A percentile compares a stretch with the other conserved stretches of the same genome.
Conservation (phyloP, 2,329 filamentous ascomycete genomes). For the Raffaelea albimanens region DNA sequence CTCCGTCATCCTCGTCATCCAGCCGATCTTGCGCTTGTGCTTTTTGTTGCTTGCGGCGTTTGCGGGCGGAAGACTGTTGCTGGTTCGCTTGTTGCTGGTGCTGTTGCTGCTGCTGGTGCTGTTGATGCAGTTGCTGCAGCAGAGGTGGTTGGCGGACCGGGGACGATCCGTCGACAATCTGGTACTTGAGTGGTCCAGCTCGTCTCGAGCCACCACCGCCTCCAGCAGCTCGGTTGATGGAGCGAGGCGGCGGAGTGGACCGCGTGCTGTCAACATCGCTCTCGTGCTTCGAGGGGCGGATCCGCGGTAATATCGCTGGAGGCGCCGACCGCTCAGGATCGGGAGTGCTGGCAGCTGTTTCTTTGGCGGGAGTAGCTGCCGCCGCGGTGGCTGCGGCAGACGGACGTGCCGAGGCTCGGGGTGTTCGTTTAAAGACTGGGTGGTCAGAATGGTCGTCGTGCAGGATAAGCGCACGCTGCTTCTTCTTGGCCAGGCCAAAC, state of each 20-base stretch:
- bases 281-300: slow-evolving; percentile 53
- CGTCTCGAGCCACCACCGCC: slow-evolving; percentile 36
- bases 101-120: slow-evolving; percentile 17
- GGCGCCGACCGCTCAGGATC: slow-evolving; percentile 42
- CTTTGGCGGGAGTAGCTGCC: slow-evolving; percentile 13
- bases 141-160: slow-evolving; percentile 35
- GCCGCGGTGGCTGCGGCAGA: slow-evolving; percentile 13
- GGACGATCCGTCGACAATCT: slow-evolving; percentile 51
- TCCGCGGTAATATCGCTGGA: slow-evolving; percentile 48
- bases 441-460: slow-evolving; percentile 62
- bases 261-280: slow-evolving; percentile 43
- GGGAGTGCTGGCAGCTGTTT: slow-evolving; percentile 13
- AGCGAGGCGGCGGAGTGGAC: slow-evolving; percentile 40
- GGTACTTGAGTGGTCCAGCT: slow-evolving; percentile 46
- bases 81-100: slow-evolving; percentile 15
- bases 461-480: slow-evolving; percentile 64
- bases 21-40: not conserved
- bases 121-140: slow-evolving; percentile 13
- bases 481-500: slow-evolving; percentile 65
- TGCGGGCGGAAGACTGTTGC: not conserved
- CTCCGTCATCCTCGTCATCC: slow-evolving; percentile 10
- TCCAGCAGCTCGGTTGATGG: slow-evolving; percentile 24
- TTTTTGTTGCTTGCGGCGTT: not conserved
- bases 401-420: slow-evolving; percentile 22
- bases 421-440: slow-evolving; percentile 47